Percentiles rank a stretch among this genome's conserved stretches.
These are phyloP conservation scores for Baorangia bicolor DNA, from an alignment of 768 basidiomycete genomes.

Conservation along the genomic window DNA sequence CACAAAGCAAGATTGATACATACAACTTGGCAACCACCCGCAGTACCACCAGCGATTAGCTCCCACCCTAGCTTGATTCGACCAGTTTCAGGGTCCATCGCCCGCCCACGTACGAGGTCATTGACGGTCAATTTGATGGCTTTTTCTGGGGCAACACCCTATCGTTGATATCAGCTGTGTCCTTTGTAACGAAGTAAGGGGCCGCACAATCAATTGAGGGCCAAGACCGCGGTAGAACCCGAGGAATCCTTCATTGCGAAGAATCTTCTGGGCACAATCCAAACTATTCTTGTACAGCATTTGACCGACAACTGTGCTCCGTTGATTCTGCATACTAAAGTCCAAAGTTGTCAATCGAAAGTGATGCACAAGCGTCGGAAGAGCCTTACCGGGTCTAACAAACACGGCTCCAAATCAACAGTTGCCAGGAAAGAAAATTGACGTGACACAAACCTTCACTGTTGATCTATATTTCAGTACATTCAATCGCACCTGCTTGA, in stretches of 20 bases:
- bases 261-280: slow-evolving; percentile 92
- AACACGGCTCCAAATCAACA: slow-evolving; percentile 7
- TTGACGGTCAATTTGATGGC: slow-evolving; percentile 98
- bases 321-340: slow-evolving; percentile 92
- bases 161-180: slow-evolving; percentile 9
- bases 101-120: slow-evolving; percentile 78
- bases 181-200: background rate
- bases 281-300: slow-evolving; percentile 94
- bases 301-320: slow-evolving; percentile 95
- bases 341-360: slow-evolving; percentile 1
- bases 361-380: background rate
- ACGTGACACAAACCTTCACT: slow-evolving; percentile 66
- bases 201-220: slow-evolving; percentile 83
- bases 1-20: slow-evolving; percentile 34
- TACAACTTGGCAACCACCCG: slow-evolving; percentile 98
- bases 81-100: slow-evolving; percentile 94
- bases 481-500: background rate
- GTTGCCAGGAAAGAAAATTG: background rate
- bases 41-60: slow-evolving; percentile 84
- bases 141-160: slow-evolving; percentile 97
- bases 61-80: slow-evolving; percentile 93
- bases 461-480: slow-evolving; percentile 11
- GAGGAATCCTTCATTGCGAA: slow-evolving; percentile 87
- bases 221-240: slow-evolving; percentile 98
- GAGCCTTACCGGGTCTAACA: slow-evolving; percentile 56